Percentiles rank a stretch among this genome's conserved stretches.
phyloP scores from a whole-genome alignment of 164 flowering plant species.

The Vitis rotundifolia region DNA sequence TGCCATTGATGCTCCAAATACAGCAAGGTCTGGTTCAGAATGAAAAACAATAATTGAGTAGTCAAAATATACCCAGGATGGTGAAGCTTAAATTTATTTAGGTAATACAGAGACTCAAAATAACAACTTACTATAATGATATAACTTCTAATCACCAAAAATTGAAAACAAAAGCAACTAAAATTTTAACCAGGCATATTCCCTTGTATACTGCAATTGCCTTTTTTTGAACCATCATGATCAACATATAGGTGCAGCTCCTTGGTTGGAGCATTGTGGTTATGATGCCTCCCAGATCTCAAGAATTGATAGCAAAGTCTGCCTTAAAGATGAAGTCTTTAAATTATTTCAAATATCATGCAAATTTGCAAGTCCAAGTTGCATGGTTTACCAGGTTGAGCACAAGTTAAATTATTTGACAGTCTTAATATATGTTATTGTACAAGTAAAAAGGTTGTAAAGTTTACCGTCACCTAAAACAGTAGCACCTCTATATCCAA shows the following conservation, averaged over 20 bases:
- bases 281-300: neutral
- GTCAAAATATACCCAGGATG: slow-evolving; percentile 1
- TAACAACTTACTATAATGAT: neutral
- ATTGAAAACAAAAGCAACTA: neutral
- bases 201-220: neutral
- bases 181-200: neutral
- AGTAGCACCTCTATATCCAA: neutral
- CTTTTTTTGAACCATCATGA: neutral
- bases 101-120: neutral
- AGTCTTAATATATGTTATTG: neutral
- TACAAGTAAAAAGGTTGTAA: neutral
- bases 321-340: no score
- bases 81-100: neutral
- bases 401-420: neutral
- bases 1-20: slow-evolving; percentile 96
- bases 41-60: slow-evolving; percentile 1
- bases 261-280: neutral
- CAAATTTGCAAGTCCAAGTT: neutral
- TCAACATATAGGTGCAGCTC: neutral
- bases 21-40: slow-evolving; percentile 56
- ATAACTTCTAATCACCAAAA: neutral
- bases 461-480: no score
- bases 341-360: neutral
- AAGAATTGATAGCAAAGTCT: neutral
- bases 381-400: neutral